These are phyloP conservation scores for Torulaspora maleeae DNA, from an alignment of 805 yeast species.

Conservation along the genomic window DNA sequence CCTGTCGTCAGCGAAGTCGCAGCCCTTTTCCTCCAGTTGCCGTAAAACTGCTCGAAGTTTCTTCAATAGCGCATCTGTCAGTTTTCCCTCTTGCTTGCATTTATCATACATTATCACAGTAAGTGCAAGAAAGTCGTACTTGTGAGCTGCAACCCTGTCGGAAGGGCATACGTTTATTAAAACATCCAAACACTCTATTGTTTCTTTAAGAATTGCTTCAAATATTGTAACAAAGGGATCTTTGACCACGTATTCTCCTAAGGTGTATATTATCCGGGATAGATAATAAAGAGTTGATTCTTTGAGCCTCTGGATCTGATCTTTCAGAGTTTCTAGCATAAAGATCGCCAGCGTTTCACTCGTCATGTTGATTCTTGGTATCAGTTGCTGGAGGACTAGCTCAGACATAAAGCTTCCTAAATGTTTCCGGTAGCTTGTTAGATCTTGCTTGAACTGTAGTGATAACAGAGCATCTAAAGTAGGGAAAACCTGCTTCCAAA, in stretches of 20 bases:
- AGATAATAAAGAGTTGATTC: conserved; percentile 15
- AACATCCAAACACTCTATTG: conserved; percentile 10
- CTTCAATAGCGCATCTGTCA: conserved; percentile 3
- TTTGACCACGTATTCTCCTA: conserved; percentile 30
- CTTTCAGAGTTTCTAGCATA: conserved; percentile 7
- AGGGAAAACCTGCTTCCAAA: conserved; percentile 24
- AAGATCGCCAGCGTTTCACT: conserved; percentile 20
- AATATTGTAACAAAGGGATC: conserved; percentile 29
- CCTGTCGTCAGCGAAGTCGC: conserved; percentile 12
- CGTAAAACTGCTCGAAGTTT: conserved; percentile 1
- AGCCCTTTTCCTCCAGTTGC: conserved; percentile 13
- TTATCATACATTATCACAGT: conserved; percentile 22
- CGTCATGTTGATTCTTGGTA: conserved; percentile 27
- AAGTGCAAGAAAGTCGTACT: conserved; percentile 26
- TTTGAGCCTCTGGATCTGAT: conserved; percentile 8
- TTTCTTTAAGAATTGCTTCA: conserved; percentile 13
- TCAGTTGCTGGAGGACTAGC: conserved; percentile 23
- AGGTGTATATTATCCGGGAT: conserved; percentile 24
- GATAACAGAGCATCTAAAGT: conserved; percentile 21
- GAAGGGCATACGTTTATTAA: conserved; percentile 15
- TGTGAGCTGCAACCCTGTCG: conserved; percentile 24
- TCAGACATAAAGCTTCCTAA: conserved; percentile 24
- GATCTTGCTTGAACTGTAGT: conserved; percentile 11
- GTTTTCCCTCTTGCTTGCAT: conserved; percentile 26
- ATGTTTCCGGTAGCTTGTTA: conserved; percentile 6